Conservation (phyloP, 345 rosid genomes). For the Kernera saxatilis region DNA sequence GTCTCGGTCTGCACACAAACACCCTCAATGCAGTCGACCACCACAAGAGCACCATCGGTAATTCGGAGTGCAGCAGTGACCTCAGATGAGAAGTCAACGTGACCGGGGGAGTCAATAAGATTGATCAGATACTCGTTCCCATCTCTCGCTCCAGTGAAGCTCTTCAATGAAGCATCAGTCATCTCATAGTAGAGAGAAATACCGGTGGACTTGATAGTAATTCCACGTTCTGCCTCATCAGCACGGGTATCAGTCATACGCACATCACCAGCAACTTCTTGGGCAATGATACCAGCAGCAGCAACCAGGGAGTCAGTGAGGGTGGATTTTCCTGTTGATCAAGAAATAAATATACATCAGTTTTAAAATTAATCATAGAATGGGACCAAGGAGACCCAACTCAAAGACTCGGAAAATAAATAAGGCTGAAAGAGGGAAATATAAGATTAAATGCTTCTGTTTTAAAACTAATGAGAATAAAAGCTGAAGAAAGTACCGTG, state of each 20-base stretch:
- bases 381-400: not conserved
- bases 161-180: constrained; percentile 47
- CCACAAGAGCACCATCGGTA: constrained; percentile 86
- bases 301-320: constrained; percentile 88
- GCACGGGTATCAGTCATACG: constrained; percentile 87
- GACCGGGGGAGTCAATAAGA: constrained; percentile 81
- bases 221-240: constrained; percentile 90
- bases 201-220: constrained; percentile 81
- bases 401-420: not conserved
- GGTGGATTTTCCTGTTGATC: constrained; percentile 64
- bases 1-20: constrained; percentile 88
- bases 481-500: not conserved
- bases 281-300: constrained; percentile 92
- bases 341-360: not conserved
- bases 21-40: constrained; percentile 81
- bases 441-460: not conserved
- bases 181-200: constrained; percentile 76
- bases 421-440: not conserved
- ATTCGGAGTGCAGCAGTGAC: constrained; percentile 91
- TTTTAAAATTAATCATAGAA: too few species aligned
- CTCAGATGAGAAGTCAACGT: constrained; percentile 81
- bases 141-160: constrained; percentile 51
- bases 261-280: constrained; percentile 87
- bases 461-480: not conserved
- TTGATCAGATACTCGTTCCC: constrained; percentile 81